phyloP scores from a whole-genome alignment of 2,329 filamentous ascomycete genomes.

The Amphichorda felina region DNA sequence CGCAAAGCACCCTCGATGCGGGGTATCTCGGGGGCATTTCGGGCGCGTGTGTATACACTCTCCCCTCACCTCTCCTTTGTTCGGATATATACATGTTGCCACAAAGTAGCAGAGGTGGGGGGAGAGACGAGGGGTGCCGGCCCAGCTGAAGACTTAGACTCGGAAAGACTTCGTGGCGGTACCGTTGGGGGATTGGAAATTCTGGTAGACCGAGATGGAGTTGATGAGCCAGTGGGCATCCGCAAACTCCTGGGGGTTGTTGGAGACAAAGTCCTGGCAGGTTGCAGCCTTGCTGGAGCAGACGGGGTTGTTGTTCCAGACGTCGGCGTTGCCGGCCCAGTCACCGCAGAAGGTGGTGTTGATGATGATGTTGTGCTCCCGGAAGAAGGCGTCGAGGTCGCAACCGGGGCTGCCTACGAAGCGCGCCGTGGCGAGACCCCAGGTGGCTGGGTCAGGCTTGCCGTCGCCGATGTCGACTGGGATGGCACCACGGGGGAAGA shows the following conservation, averaged over 20 bases:
- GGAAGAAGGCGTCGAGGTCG: constrained; percentile 59
- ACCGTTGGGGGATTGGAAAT: constrained; percentile 6
- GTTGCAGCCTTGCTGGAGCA: constrained; percentile 42
- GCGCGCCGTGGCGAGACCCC: constrained; percentile 55
- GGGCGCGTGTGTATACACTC: too few relatives aligned
- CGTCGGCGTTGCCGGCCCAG: constrained; percentile 57
- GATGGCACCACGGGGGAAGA: constrained; percentile 58
- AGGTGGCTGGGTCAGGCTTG: constrained; percentile 52
- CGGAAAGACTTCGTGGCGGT: constrained; percentile 8
- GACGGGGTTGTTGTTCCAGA: constrained; percentile 45
- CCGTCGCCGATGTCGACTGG: constrained; percentile 50
- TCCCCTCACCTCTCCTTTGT: too few relatives aligned
- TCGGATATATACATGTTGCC: too few relatives aligned
- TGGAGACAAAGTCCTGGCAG: constrained; percentile 61
- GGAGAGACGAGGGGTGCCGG: too few relatives aligned
- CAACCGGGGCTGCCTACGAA: constrained; percentile 59
- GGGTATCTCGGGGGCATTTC: too few relatives aligned
- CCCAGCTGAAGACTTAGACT: constrained; percentile 6
- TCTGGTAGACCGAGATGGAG: constrained; percentile 50
- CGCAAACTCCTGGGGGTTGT: constrained; percentile 57
- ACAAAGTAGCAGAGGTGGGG: too few relatives aligned
- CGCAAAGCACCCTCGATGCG: too few relatives aligned
- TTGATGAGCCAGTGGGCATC: constrained; percentile 72
- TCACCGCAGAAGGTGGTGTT: constrained; percentile 80
- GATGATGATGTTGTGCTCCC: constrained; percentile 63